Percentiles rank a stretch among this genome's conserved stretches.
These are phyloP conservation scores for Glycine tomentella DNA, from an alignment of 306 rosid species.

Conservation along the genomic window DNA sequence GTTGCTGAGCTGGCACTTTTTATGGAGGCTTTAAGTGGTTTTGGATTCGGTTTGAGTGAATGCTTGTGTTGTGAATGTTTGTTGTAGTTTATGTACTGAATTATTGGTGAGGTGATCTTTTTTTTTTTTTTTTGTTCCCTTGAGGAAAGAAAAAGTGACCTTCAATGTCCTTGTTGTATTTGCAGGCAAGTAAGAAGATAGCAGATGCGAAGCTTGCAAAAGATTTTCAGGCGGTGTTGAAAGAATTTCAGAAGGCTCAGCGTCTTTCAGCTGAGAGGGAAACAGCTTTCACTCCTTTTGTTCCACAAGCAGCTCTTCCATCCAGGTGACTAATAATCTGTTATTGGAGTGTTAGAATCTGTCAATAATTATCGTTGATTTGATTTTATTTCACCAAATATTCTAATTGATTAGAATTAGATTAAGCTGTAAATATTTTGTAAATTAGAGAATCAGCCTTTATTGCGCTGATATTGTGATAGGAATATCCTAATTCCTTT, in stretches of 20 bases:
- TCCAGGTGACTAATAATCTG: slow-evolving; percentile 61
- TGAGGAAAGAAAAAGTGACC: slow-evolving; percentile 5
- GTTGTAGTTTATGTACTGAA: slow-evolving; percentile 1
- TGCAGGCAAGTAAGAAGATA: slow-evolving; percentile 90
- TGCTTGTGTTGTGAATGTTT: background rate
- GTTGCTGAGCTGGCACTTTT: background rate
- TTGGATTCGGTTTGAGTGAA: background rate
- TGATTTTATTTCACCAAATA: background rate
- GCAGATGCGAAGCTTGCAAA: slow-evolving; percentile 97
- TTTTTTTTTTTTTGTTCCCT: background rate
- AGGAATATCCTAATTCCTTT: background rate
- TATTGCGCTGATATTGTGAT: background rate
- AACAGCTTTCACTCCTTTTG: slow-evolving; percentile 87
- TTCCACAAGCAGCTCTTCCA: slow-evolving; percentile 76
- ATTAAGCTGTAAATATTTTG: background rate
- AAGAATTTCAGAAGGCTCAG: slow-evolving; percentile 96
- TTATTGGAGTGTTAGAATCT: background rate
- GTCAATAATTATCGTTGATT: background rate
- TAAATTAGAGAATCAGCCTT: background rate
- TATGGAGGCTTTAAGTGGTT: background rate
- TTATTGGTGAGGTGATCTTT: slow-evolving; percentile 19
- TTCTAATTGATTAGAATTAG: background rate
- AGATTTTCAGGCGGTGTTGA: slow-evolving; percentile 94
- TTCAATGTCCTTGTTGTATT: slow-evolving; percentile 10
- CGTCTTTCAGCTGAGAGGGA: slow-evolving; percentile 98